Percentiles rank a stretch among this genome's conserved stretches.
These are phyloP conservation scores for Pseudogymnoascus sp. DNA, from an alignment of 2,329 filamentous ascomycete species.

Conservation along the genomic window DNA sequence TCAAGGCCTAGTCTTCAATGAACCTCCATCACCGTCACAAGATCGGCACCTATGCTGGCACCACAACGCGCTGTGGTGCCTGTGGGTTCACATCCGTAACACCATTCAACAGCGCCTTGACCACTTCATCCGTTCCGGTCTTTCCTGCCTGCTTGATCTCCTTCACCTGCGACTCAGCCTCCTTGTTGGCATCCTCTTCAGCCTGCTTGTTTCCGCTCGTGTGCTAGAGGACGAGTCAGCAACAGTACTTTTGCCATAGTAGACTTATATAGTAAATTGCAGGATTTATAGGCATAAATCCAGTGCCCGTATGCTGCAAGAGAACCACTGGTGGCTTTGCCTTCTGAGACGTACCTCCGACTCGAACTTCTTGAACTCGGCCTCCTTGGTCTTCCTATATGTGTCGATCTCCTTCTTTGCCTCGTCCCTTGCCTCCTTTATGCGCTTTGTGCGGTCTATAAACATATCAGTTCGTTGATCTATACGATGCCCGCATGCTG, in stretches of 20 bases:
- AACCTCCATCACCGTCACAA: background rate
- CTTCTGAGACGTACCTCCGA: constrained; percentile 42
- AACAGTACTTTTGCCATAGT: background rate
- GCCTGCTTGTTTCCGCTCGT: constrained; percentile 81
- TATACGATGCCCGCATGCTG: background rate
- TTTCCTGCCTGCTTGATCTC: constrained; percentile 75
- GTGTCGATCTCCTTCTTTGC: constrained; percentile 97
- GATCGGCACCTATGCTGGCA: constrained; percentile 25
- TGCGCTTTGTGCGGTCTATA: constrained; percentile 85
- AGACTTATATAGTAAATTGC: background rate
- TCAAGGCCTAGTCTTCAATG: background rate
- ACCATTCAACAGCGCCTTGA: constrained; percentile 75
- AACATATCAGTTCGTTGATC: background rate
- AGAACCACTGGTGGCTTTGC: background rate
- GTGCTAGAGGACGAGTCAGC: constrained; percentile 51
- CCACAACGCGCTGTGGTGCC: constrained; percentile 38
- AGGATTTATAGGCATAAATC: background rate
- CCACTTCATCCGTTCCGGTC: constrained; percentile 70
- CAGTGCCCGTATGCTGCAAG: background rate
- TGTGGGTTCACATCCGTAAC: constrained; percentile 77
- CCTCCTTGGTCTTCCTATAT: constrained; percentile 82
- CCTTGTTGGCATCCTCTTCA: constrained; percentile 70
- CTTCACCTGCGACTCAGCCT: constrained; percentile 72
- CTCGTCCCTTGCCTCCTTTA: constrained; percentile 92
- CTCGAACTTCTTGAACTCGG: constrained; percentile 93